Base-by-base conservation (phyloP, 179 eudicot species). In the Actinidia chinensis region DNA sequence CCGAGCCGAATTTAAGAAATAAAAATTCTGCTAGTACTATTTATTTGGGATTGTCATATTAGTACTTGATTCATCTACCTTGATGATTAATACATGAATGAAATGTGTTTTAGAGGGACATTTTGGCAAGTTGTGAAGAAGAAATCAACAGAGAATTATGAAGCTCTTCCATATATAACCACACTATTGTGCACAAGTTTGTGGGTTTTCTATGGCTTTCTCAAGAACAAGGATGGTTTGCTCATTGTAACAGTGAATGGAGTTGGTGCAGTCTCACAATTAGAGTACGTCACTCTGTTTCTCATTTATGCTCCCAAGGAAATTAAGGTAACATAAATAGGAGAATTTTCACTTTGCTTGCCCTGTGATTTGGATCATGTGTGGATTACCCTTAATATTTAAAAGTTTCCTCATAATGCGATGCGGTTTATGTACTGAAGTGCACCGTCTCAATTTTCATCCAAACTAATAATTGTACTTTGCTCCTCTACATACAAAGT, bases 191-290 rank as follows among this genome's bases (percentile, higher is more conserved):
- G 81, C 50, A 81, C 83, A 1, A 75, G 86, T 33, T 60, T 85
- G 33, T 85, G 88, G 88, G 73, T 83, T 36, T 85, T 85, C 67
- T 85, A 85, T 59, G 88, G 88, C 10, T 63, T 81, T 22, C 76
- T 80, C 13, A 58, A 77, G 25, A 18, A 13, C 12, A 42, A 11
- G 12, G 11, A 18, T n/a, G 76, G 76, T 22, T 6, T 73, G 11
- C 76, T 73, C 22, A 33, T 73, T 36, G 64, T 55, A 6, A 71
- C 61, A 6, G 73, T 69, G 4, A 69, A 69, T 69, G 73, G 18
- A 23, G 51, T 52, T 14, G 73, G 73, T 47, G 73, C 47, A 6
- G 6, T 47, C 73, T 47, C 23, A 22, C 51, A 69, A 47, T 69
- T 25, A 1, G 28, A 23, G 1, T 69, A 69, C 46, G 56, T 69